Evolutionary conservation across 805 yeast genomes (phyloP), one percentile per base, ranked within the genome.

Genomic region (Priceomyces medius): DNA sequence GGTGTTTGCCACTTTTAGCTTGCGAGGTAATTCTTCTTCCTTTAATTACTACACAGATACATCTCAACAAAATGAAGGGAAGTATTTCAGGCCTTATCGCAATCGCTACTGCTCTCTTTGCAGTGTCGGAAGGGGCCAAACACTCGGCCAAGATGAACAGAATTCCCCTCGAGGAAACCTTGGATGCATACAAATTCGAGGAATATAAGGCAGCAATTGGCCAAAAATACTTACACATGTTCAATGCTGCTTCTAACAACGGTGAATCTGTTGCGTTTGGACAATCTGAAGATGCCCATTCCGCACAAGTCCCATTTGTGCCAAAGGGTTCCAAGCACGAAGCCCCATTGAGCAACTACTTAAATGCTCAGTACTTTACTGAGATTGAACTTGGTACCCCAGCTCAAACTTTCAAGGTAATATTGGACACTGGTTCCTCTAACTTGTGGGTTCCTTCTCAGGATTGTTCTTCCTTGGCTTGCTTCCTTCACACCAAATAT

Each of bases 321-420:
- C 42, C 47, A 26, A 40, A 48, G 35, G 46, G 40, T 7, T 53
- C 51, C 4, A 79, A 75, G 27, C 88, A 84, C 60, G 84, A 85
- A 50, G 75, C 88, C 36, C 97, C 98, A 10, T 77, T 93, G 63
- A 83, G 93, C 50, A 90, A 93, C 73, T 93, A 91, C 67, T 68
- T 88, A 69, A 93, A 93, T 63, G 98, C 98, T 32, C 99, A 93
- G 71, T 91, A 93, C 69, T 93, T 77, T 64, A 85, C 99, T 33
- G 97, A 91, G 59, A 86, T 93, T 55, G 73, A 81, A 43, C 58
- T 93, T 44, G 99, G 99, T 53, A 85, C 96, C 31, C 99, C 99
- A 7, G 88, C 86, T 37, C 99, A 93, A 73, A 63, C 78, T 13
- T 93, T 93, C 70, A 91, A 91, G 75, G 98, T 93, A 38, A 81